Conservation (phyloP, 1,284 basidiomycete genomes). For the Tilletia caries region DNA sequence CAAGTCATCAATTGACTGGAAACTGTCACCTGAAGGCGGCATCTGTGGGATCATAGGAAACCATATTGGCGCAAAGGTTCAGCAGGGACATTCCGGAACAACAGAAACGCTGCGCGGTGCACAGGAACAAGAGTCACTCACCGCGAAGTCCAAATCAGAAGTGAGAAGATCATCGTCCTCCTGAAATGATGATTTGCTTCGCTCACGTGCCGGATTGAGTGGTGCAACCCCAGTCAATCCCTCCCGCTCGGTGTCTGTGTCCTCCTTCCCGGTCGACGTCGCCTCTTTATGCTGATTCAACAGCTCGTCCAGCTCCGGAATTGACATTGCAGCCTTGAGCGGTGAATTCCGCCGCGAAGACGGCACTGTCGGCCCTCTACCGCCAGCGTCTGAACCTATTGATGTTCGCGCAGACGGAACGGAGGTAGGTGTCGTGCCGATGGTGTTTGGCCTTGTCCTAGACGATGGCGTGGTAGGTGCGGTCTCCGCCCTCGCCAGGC, state of each 20-base stretch:
- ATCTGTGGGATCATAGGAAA: conserved; percentile 3
- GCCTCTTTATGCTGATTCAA: background rate
- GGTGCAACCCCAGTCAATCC: background rate
- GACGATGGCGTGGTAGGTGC: too few species aligned
- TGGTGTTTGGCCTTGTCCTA: too few species aligned
- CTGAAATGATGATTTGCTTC: background rate
- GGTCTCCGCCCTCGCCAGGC: too few species aligned
- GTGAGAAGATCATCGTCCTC: conserved; percentile 11
- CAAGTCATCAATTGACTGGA: conserved; percentile 10
- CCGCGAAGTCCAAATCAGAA: conserved; percentile 2
- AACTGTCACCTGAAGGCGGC: conserved; percentile 4
- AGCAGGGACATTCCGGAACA: background rate
- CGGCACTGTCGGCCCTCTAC: too few species aligned
- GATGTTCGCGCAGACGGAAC: too few species aligned
- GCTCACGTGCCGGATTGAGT: background rate
- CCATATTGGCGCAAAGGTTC: background rate
- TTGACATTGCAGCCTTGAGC: background rate
- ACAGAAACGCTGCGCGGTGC: too few species aligned
- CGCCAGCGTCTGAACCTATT: too few species aligned
- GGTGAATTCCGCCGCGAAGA: too few species aligned
- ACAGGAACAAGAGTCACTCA: background rate
- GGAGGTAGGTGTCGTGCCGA: too few species aligned
- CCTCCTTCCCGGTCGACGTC: too few species aligned
- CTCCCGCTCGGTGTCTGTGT: too few species aligned
- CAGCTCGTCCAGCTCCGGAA: conserved; percentile 5